phyloP scores from a whole-genome alignment of 441 rosid species.

The Pelargonium australe region DNA sequence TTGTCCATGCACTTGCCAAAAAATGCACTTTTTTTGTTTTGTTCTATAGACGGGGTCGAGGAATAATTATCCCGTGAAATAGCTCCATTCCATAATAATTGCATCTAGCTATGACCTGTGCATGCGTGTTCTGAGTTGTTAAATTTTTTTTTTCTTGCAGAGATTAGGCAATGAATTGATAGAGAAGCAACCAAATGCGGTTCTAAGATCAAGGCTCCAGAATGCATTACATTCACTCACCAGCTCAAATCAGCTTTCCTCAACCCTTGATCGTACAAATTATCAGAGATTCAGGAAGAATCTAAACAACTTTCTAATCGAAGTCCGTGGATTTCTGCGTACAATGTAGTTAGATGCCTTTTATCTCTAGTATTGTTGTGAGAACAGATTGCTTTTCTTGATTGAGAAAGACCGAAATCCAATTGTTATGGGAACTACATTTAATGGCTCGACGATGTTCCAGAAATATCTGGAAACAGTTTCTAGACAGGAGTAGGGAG shows the following conservation, averaged over 20 bases:
- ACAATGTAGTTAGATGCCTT: slow-evolving; percentile 34
- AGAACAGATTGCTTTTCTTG: not conserved
- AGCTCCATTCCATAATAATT: no score
- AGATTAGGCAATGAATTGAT: slow-evolving; percentile 70
- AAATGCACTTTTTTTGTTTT: no score
- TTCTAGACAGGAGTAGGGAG: not conserved
- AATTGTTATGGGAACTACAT: no score
- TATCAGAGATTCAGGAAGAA: slow-evolving; percentile 92
- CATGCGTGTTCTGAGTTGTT: no score
- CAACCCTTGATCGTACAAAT: slow-evolving; percentile 72
- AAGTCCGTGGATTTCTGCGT: slow-evolving; percentile 85
- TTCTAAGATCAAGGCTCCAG: slow-evolving; percentile 57
- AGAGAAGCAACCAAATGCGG: slow-evolving; percentile 57
- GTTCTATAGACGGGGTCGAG: no score
- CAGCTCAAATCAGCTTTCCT: slow-evolving; percentile 72
- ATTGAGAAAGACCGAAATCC: not conserved
- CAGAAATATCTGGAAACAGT: not conserved
- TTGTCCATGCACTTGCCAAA: no score
- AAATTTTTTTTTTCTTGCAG: slow-evolving; percentile 32
- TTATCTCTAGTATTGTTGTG: not conserved
- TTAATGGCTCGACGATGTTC: no score
- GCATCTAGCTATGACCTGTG: no score
- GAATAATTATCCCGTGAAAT: no score
- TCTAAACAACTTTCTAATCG: slow-evolving; percentile 61
- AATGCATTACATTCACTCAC: slow-evolving; percentile 72